These are phyloP conservation scores for Rhododendron kiyosumense DNA, from an alignment of 148 eudicot genomes.

Conservation along the genomic window DNA sequence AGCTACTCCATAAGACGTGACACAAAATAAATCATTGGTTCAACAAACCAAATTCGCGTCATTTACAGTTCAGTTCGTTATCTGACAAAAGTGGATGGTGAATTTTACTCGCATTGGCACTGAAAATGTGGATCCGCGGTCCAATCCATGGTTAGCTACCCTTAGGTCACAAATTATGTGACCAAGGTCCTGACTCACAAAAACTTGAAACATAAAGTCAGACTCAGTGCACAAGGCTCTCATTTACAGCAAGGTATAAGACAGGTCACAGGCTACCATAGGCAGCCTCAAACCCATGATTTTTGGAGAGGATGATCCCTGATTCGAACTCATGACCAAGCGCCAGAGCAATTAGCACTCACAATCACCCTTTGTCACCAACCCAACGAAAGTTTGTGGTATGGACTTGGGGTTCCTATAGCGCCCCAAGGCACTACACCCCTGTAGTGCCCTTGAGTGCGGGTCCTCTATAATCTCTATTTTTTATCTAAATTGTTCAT, in stretches of 20 bases:
- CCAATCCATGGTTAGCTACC: not conserved
- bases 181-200: not conserved
- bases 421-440: not conserved
- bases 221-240: not conserved
- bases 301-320: not conserved
- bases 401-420: not conserved
- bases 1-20: not conserved
- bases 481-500: no score
- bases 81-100: not conserved
- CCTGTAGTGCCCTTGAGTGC: not conserved
- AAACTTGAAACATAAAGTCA: not conserved
- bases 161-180: not conserved
- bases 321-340: not conserved
- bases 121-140: not conserved
- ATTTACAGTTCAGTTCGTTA: not conserved
- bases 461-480: not conserved
- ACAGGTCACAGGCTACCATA: not conserved
- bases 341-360: not conserved
- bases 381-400: not conserved
- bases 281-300: not conserved
- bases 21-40: not conserved
- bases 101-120: not conserved
- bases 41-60: not conserved
- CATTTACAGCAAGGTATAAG: not conserved
- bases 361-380: not conserved